These are phyloP conservation scores for Xylariomycetidae sp. DNA, from an alignment of 2,329 filamentous ascomycete species.

Conservation along the genomic window DNA sequence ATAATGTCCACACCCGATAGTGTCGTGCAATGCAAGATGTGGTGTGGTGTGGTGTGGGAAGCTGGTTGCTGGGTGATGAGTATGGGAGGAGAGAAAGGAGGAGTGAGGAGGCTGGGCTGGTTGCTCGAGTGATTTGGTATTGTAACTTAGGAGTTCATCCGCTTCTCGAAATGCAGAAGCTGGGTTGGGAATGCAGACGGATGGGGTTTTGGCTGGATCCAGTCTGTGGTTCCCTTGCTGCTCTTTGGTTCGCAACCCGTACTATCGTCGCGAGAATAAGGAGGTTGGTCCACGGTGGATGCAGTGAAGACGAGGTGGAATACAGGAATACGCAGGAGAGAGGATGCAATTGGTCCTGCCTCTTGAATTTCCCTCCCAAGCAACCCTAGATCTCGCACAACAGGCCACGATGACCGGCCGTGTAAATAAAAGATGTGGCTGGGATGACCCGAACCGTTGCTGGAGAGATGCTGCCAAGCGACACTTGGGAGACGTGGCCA, in stretches of 20 bases:
- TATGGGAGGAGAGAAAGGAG: constrained; percentile 4
- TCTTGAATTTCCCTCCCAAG: constrained; percentile 14
- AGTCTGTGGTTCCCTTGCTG: constrained; percentile 14
- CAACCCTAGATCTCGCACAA: constrained; percentile 1
- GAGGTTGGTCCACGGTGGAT: constrained; percentile 15
- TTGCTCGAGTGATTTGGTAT: constrained; percentile 14
- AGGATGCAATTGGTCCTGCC: constrained; percentile 18
- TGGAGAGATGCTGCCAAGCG: constrained; percentile 15
- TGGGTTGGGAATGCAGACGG: constrained; percentile 19
- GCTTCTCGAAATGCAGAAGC: constrained; percentile 22
- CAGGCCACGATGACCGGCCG: constrained; percentile 11
- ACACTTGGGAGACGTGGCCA: too few species aligned
- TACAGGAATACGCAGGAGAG: constrained; percentile 9
- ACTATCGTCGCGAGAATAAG: constrained; percentile 9
- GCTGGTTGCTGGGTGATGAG: constrained; percentile 10
- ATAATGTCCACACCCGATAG: constrained; percentile 16
- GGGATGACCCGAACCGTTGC: constrained; percentile 22
- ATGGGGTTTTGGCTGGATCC: constrained; percentile 18
- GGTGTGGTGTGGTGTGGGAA: too few species aligned
- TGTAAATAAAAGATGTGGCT: constrained; percentile 28
- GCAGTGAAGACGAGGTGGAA: constrained; percentile 10
- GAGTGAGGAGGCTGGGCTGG: too few species aligned
- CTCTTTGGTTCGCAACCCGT: constrained; percentile 12
- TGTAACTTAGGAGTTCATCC: constrained; percentile 26
- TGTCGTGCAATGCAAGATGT: too few species aligned